These are phyloP conservation scores for Termitomyces sp. DNA, from an alignment of 768 basidiomycete genomes.

Conservation along the genomic window DNA sequence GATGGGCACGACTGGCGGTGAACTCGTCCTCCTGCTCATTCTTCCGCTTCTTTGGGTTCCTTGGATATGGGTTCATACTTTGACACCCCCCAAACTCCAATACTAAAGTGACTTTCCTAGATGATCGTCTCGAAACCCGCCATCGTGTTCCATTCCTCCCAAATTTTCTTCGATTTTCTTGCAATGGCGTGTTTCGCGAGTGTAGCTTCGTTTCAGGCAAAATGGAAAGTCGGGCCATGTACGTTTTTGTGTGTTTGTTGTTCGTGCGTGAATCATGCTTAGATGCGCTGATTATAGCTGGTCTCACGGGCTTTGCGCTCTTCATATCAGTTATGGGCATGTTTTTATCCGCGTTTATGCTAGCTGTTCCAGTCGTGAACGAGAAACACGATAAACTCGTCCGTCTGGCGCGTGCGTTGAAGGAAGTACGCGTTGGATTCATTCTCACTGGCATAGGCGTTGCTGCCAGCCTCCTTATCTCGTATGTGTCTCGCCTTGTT, in stretches of 20 bases:
- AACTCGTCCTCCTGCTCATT: constrained; percentile 58
- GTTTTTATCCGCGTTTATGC: constrained; percentile 64
- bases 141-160: constrained; percentile 68
- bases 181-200: constrained; percentile 89
- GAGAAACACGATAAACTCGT: constrained; percentile 82
- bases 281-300: constrained; percentile 47
- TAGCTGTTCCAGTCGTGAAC: constrained; percentile 73
- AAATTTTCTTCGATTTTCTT: constrained; percentile 91
- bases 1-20: constrained; percentile 31
- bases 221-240: constrained; percentile 85
- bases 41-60: constrained; percentile 58
- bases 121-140: constrained; percentile 86
- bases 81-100: constrained; percentile 7
- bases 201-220: constrained; percentile 84
- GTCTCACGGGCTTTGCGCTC: constrained; percentile 79
- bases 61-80: constrained; percentile 60
- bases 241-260: constrained; percentile 28
- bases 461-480: constrained; percentile 63
- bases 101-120: constrained; percentile 29
- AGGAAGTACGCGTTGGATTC: constrained; percentile 77
- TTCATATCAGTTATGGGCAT: constrained; percentile 74
- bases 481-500: constrained; percentile 42
- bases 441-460: constrained; percentile 74
- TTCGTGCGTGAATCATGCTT: not conserved
- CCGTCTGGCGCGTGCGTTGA: constrained; percentile 72